A percentile compares a stretch with the other conserved stretches of the same genome.
Evolutionary conservation across 371 early-diverging fungal genomes (phyloP).

Genomic region (Basidiobolus meristosporus): DNA sequence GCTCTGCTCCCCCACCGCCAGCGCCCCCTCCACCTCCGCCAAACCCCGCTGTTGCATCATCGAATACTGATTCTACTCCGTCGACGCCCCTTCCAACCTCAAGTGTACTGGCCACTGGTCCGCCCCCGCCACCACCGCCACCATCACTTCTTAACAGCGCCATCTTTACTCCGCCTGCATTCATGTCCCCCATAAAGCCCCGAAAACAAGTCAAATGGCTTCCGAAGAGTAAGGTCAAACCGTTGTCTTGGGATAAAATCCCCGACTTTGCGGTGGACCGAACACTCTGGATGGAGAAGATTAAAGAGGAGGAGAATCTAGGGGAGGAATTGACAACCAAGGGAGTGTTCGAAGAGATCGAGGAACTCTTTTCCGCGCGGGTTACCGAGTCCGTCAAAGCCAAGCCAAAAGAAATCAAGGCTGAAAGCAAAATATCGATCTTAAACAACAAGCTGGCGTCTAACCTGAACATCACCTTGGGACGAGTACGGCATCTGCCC

Average conservation of each 20-base stretch:
- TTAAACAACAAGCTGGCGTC: conserved; percentile 58
- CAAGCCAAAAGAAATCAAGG: conserved; percentile 16
- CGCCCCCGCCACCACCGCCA: conserved; percentile 11
- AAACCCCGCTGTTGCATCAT: not conserved
- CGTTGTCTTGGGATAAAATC: conserved; percentile 72
- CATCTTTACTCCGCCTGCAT: too few species aligned
- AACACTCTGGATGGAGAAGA: conserved; percentile 32
- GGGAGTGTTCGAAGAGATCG: conserved; percentile 48
- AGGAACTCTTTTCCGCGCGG: conserved; percentile 57
- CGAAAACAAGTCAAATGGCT: conserved; percentile 3
- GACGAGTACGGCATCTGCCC: conserved; percentile 36
- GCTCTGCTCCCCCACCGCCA: not conserved
- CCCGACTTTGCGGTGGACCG: conserved; percentile 30
- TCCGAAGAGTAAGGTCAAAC: conserved; percentile 41
- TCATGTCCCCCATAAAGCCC: too few species aligned
- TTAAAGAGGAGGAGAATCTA: conserved; percentile 24
- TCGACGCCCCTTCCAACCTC: conserved; percentile 5
- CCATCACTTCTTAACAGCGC: conserved; percentile 8
- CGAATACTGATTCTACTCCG: too few species aligned
- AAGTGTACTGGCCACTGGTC: conserved; percentile 12
- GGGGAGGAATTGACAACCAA: conserved; percentile 10
- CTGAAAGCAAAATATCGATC: too few species aligned
- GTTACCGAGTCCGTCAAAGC: conserved; percentile 13
- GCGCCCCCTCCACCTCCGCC: not conserved
- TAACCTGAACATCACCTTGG: conserved; percentile 60